A percentile compares a stretch with the other conserved stretches of the same genome.
phyloP scores from a whole-genome alignment of 495 filamentous ascomycete genomes.

The Parmelia sp. region DNA sequence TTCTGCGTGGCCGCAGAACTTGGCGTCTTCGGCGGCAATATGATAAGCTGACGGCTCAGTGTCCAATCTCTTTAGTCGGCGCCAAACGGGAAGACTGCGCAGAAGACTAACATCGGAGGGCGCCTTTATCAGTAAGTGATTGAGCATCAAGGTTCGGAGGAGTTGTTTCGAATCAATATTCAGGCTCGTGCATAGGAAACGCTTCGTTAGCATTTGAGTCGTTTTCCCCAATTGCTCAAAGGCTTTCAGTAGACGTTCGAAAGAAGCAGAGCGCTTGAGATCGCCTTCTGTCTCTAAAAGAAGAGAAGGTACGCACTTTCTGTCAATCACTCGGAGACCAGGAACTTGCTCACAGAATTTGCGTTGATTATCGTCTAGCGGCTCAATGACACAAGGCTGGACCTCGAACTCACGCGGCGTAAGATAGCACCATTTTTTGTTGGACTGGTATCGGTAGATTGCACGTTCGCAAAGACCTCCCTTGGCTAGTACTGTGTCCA shows the following conservation, averaged over 20 bases:
- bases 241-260: neutral
- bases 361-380: neutral
- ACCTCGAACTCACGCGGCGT: neutral
- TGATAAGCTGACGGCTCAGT: neutral
- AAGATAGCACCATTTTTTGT: neutral
- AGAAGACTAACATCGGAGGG: neutral
- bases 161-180: neutral
- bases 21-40: slow-evolving; percentile 6
- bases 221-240: neutral
- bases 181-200: neutral
- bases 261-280: neutral
- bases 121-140: neutral
- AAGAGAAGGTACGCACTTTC: neutral
- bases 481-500: neutral
- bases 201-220: neutral
- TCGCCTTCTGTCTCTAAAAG: neutral
- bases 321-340: neutral
- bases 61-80: neutral
- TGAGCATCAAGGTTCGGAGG: neutral
- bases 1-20: neutral
- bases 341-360: neutral
- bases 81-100: slow-evolving; percentile 18
- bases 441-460: neutral
- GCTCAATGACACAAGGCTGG: neutral
- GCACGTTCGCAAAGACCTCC: neutral